Percentiles rank a stretch among this genome's conserved stretches.
Evolutionary conservation across 805 yeast species (phyloP).

Genomic region (Ascoidea rubescens): DNA sequence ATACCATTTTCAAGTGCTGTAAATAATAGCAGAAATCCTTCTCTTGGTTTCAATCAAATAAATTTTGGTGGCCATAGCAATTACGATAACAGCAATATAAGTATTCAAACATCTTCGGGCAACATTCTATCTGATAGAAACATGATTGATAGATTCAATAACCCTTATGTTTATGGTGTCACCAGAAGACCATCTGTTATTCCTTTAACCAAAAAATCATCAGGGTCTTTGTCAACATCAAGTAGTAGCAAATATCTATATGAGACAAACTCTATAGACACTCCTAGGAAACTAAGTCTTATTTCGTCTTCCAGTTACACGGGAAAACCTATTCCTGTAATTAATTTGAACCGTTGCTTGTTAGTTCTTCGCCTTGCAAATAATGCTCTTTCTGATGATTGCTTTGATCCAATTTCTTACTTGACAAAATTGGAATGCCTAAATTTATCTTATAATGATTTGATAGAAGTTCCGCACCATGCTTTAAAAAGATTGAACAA

Average conservation of each 20-base stretch:
- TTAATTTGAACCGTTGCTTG: constrained; percentile 20
- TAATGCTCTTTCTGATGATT: constrained; percentile 65
- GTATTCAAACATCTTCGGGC: background rate
- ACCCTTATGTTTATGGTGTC: background rate
- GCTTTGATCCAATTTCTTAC: constrained; percentile 49
- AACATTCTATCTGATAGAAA: background rate
- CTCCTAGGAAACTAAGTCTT: background rate
- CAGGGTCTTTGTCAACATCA: background rate
- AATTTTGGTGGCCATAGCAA: too few relatives aligned
- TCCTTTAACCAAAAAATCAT: background rate
- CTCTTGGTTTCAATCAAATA: background rate
- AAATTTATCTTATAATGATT: constrained; percentile 71
- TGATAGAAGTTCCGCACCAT: constrained; percentile 68
- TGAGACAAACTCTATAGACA: background rate
- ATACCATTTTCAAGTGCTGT: background rate
- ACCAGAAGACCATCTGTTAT: background rate
- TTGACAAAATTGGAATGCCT: constrained; percentile 43
- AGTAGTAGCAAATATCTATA: background rate
- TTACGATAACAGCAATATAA: too few relatives aligned
- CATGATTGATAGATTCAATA: background rate
- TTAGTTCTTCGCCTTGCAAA: constrained; percentile 56
- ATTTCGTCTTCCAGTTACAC: background rate
- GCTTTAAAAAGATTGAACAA: constrained; percentile 39
- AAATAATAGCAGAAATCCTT: background rate
- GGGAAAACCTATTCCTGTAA: background rate